Percentiles rank a stretch among this genome's conserved stretches.
phyloP scores from a whole-genome alignment of 305 asterid species.

The Plantago lanceolata region DNA sequence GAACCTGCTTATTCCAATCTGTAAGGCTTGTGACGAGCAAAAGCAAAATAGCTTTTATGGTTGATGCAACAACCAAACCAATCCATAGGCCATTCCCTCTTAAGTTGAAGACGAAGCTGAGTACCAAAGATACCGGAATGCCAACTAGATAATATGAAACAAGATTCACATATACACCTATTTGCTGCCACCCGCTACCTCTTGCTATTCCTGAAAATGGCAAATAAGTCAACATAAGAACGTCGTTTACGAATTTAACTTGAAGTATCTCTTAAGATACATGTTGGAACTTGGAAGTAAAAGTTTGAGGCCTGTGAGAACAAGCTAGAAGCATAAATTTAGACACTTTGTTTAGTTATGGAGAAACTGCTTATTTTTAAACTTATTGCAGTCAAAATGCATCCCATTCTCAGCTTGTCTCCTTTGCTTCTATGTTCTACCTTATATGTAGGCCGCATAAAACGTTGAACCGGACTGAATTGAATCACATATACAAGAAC shows the following conservation, averaged over 20 bases:
- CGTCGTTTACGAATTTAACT: not conserved
- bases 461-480: no score
- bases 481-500: no score
- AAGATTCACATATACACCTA: slow-evolving; percentile 46
- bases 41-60: slow-evolving; percentile 31
- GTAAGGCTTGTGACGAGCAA: slow-evolving; percentile 32
- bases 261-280: not conserved
- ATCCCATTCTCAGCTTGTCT: no score
- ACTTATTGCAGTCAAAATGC: not conserved
- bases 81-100: slow-evolving; percentile 45
- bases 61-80: slow-evolving; percentile 40
- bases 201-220: slow-evolving; percentile 39
- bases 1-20: slow-evolving; percentile 49
- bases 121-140: slow-evolving; percentile 36
- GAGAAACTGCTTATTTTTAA: not conserved
- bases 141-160: slow-evolving; percentile 43
- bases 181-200: slow-evolving; percentile 55
- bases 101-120: slow-evolving; percentile 31
- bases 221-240: not conserved
- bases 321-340: not conserved
- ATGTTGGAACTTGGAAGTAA: not conserved
- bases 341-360: not conserved
- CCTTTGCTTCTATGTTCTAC: no score
- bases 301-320: not conserved
- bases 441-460: no score